Conservation (phyloP, 2,329 filamentous ascomycete species). For the Thermothelomyces thermophilus region DNA sequence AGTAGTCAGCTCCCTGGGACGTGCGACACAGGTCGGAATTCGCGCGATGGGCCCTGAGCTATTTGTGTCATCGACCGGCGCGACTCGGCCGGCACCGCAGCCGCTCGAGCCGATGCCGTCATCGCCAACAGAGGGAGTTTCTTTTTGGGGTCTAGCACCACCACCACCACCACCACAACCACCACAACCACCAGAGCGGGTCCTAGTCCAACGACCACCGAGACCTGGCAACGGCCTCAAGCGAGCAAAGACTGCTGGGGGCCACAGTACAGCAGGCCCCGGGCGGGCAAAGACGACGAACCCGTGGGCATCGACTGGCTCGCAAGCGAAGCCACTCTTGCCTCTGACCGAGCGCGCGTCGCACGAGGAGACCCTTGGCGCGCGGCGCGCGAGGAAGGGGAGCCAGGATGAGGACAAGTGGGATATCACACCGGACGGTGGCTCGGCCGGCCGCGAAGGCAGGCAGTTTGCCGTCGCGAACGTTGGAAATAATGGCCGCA, state of each 20-base stretch:
- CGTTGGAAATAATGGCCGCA: conserved; percentile 75
- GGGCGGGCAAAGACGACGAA: conserved; percentile 19
- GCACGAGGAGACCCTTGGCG: conserved; percentile 34
- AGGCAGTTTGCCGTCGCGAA: conserved; percentile 74
- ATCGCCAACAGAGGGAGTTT: conserved; percentile 14
- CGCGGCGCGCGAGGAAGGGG: conserved; percentile 41
- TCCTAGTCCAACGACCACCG: conserved; percentile 17
- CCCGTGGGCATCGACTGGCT: conserved; percentile 23
- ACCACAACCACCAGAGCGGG: conserved; percentile 8
- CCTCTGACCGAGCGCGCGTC: conserved; percentile 42
- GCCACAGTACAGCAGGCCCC: no score
- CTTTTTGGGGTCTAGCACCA: conserved; percentile 14
- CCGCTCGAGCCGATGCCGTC: conserved; percentile 20
- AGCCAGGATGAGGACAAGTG: conserved; percentile 50
- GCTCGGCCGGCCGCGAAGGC: conserved; percentile 56
- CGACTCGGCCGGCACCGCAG: conserved; percentile 16
- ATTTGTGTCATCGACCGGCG: conserved; percentile 18
- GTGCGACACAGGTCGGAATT: conserved; percentile 7
- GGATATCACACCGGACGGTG: conserved; percentile 54
- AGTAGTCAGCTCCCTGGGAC: conserved; percentile 17
- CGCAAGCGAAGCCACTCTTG: conserved; percentile 35
- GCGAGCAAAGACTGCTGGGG: no score
- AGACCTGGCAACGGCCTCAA: conserved; percentile 22
- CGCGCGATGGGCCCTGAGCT: conserved; percentile 22
- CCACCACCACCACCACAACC: no score